These are phyloP conservation scores for Sugiyamaella marilandica DNA, from an alignment of 805 yeast species.

Conservation along the genomic window DNA sequence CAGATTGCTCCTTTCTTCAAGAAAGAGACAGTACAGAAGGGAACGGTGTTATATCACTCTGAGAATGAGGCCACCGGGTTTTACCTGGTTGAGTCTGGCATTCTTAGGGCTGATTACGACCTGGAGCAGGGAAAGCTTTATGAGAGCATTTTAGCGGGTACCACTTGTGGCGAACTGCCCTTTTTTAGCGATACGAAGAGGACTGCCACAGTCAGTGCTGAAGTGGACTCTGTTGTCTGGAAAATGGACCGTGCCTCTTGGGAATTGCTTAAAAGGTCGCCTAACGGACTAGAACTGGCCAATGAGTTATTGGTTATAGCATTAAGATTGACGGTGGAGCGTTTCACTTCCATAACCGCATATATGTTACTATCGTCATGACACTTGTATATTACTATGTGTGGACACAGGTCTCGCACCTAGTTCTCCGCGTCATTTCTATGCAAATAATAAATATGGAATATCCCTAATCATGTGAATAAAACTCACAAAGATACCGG, in stretches of 20 bases:
- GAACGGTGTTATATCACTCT: slow-evolving; percentile 42
- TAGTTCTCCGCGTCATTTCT: not conserved
- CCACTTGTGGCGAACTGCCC: slow-evolving; percentile 65
- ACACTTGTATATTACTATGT: slow-evolving; percentile 1
- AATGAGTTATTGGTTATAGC: slow-evolving; percentile 62
- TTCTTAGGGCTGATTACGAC: slow-evolving; percentile 47
- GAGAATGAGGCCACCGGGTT: slow-evolving; percentile 50
- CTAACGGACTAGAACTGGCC: slow-evolving; percentile 49
- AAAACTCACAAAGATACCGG: not conserved
- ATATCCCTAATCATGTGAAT: not conserved
- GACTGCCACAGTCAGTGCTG: slow-evolving; percentile 50
- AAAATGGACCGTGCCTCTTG: slow-evolving; percentile 47
- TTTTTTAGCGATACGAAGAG: slow-evolving; percentile 36
- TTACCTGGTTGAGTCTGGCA: slow-evolving; percentile 56
- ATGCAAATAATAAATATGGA: not conserved
- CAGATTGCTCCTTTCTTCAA: slow-evolving; percentile 53
- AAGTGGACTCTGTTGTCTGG: slow-evolving; percentile 67
- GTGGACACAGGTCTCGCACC: not conserved
- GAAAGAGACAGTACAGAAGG: slow-evolving; percentile 44
- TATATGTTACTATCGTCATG: slow-evolving; percentile 56
- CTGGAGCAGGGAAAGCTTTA: slow-evolving; percentile 44
- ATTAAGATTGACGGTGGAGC: slow-evolving; percentile 57
- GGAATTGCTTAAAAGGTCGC: slow-evolving; percentile 37
- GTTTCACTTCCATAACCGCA: slow-evolving; percentile 72
- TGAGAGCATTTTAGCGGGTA: slow-evolving; percentile 60